Evolutionary conservation across 2,329 filamentous ascomycete genomes (phyloP).

Genomic region (Colletotrichum karsti): DNA sequence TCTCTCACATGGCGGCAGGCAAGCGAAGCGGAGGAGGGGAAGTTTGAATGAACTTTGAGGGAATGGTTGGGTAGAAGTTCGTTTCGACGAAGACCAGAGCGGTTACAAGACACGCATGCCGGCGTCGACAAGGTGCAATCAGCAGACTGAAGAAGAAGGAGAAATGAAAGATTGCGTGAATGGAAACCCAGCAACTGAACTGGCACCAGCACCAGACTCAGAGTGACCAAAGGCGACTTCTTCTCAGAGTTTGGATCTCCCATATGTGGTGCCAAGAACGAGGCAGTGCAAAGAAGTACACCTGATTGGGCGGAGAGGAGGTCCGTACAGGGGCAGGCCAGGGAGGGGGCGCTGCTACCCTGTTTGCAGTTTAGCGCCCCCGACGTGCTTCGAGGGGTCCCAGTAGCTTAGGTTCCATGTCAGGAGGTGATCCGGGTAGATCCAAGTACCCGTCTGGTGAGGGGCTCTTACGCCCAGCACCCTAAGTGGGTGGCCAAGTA

Average conservation of each 20-base stretch:
- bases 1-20: constrained; percentile 9
- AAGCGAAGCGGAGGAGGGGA: neutral
- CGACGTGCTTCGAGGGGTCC: constrained; percentile 15
- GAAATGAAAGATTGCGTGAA: neutral
- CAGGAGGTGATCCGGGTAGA: constrained; percentile 13
- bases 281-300: constrained; percentile 30
- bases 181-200: neutral
- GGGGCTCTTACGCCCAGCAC: neutral
- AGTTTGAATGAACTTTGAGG: neutral
- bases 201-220: neutral
- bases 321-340: constrained; percentile 10
- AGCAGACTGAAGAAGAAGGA: constrained; percentile 1
- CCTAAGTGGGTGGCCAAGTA: neutral
- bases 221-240: no score
- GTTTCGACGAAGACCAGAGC: neutral
- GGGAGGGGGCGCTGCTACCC: constrained; percentile 4
- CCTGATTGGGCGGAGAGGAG: constrained; percentile 9
- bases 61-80: neutral
- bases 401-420: constrained; percentile 26
- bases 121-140: no score
- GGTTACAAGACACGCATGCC: neutral
- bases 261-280: constrained; percentile 29
- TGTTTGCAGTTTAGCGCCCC: constrained; percentile 8
- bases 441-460: neutral
- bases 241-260: constrained; percentile 29